phyloP scores from a whole-genome alignment of 2,329 filamentous ascomycete genomes.

The Massarina eburnea region DNA sequence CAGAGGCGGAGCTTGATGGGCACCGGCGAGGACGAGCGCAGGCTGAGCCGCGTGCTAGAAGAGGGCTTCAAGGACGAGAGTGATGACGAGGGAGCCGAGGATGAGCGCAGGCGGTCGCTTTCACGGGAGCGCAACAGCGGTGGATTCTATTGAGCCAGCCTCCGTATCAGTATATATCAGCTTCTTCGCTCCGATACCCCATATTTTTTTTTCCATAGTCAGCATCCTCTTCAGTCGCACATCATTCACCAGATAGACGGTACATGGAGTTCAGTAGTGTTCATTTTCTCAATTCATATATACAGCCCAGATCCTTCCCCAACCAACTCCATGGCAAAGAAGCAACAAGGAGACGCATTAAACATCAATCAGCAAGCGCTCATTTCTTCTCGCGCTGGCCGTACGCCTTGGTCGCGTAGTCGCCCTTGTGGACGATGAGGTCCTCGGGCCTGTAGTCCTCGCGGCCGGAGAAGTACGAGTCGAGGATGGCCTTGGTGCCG shows the following conservation, averaged over 20 bases:
- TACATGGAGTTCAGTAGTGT: conserved; percentile 17
- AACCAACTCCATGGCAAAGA: conserved; percentile 3
- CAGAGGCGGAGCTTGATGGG: conserved; percentile 40
- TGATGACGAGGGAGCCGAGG: conserved; percentile 53
- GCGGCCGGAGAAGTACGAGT: conserved; percentile 85
- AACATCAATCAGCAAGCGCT: conserved; percentile 5
- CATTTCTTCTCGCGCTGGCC: conserved; percentile 67
- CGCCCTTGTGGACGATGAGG: conserved; percentile 83
- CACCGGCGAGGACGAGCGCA: conserved; percentile 52
- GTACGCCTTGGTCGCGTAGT: conserved; percentile 94
- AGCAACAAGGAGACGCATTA: not conserved
- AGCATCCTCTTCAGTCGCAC: not conserved
- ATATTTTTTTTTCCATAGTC: conserved; percentile 1
- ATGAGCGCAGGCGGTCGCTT: conserved; percentile 22
- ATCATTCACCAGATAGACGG: not conserved
- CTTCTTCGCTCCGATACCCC: conserved; percentile 2
- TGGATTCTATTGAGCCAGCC: not conserved
- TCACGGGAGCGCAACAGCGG: conserved; percentile 8
- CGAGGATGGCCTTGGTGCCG: conserved; percentile 85
- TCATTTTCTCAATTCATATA: conserved; percentile 22
- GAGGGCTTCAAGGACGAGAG: conserved; percentile 75
- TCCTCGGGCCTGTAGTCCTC: conserved; percentile 89
- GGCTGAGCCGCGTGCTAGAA: conserved; percentile 78
- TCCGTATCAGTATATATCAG: not conserved
- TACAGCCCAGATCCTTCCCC: conserved; percentile 14